Evolutionary conservation across 495 filamentous ascomycete species (phyloP).

Genomic region (Daldinia loculata): DNA sequence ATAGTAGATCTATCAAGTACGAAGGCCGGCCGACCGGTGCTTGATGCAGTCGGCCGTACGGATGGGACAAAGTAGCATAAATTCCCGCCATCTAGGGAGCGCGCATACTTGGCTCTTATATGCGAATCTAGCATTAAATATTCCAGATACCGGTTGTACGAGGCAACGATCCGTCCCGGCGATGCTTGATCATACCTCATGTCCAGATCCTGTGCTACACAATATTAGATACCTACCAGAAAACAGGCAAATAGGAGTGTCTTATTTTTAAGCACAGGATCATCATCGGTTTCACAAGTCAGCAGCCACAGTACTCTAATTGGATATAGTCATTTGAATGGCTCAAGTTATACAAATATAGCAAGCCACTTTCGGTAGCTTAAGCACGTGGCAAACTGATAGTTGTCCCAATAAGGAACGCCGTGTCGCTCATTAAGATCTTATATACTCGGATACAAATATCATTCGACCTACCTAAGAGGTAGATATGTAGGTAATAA

Average conservation of each 20-base stretch:
- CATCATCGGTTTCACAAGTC: background rate
- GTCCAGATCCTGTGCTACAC: background rate
- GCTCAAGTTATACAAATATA: background rate
- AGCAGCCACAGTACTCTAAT: conserved; percentile 22
- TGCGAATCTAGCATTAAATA: background rate
- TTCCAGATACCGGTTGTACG: background rate
- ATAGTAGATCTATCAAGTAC: background rate
- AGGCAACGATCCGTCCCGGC: background rate
- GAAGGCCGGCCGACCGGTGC: background rate
- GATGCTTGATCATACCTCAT: background rate
- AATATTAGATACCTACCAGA: too few species aligned
- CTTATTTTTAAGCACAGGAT: background rate
- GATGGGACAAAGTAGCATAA: background rate
- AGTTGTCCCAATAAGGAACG: background rate
- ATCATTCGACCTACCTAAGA: background rate
- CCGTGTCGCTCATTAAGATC: background rate
- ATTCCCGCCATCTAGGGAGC: background rate
- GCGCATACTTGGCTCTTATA: background rate
- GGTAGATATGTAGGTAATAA: background rate
- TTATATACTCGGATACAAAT: background rate
- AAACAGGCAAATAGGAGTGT: background rate
- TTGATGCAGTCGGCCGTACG: background rate
- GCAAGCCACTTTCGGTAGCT: background rate
- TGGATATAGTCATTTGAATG: background rate
- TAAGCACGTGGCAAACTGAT: background rate